Evolutionary conservation across 129 eudicot species (phyloP).

Genomic region (Calendula officinalis): DNA sequence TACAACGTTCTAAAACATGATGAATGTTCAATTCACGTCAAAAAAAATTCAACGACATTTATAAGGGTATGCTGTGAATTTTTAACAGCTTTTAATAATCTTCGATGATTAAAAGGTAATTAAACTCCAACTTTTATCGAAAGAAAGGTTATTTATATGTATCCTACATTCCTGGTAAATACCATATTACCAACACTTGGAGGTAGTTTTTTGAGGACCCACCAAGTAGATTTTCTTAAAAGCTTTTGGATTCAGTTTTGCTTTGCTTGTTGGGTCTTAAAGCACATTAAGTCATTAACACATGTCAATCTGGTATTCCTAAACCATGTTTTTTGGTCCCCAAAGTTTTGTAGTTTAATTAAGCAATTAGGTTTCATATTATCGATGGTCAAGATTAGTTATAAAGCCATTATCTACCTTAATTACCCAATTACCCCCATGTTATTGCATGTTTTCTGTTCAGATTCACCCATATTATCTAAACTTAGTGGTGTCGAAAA

Average conservation of each 20-base stretch:
- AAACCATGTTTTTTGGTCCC: not conserved
- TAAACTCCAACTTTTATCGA: not conserved
- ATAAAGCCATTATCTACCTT: constrained; percentile 9
- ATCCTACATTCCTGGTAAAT: not conserved
- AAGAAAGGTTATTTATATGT: not conserved
- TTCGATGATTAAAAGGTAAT: not conserved
- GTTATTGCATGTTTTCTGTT: constrained; percentile 19
- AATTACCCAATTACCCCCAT: constrained; percentile 11
- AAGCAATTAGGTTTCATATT: constrained; percentile 1
- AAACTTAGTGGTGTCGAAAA: not conserved
- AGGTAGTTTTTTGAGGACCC: not conserved
- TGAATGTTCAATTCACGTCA: not conserved
- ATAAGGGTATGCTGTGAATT: not conserved
- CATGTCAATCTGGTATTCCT: constrained; percentile 9
- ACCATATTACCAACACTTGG: not conserved
- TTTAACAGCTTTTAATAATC: not conserved
- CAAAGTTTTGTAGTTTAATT: not conserved
- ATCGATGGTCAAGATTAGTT: constrained; percentile 15
- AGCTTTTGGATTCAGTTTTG: not conserved
- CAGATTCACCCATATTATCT: constrained; percentile 5
- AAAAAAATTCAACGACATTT: not conserved
- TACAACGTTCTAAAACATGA: too few relatives aligned
- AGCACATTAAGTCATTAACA: constrained; percentile 12
- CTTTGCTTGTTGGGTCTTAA: not conserved
- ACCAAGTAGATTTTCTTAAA: not conserved